These are phyloP conservation scores for Physaria fendleri DNA, from an alignment of 345 rosid species.

Conservation along the genomic window DNA sequence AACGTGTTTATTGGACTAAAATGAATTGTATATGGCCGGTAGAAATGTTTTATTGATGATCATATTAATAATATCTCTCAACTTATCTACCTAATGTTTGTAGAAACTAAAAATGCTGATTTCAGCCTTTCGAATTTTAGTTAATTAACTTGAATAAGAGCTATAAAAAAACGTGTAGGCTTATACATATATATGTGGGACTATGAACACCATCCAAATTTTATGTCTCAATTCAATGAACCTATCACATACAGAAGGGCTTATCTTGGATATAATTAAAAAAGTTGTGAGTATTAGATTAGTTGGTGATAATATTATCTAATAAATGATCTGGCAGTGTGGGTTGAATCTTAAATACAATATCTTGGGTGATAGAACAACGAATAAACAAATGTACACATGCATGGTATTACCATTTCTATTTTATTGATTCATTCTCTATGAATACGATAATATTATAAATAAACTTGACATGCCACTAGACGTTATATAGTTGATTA, in stretches of 20 bases:
- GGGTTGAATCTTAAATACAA: constrained; percentile 19
- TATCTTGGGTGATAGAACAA: constrained; percentile 7
- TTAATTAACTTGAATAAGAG: neutral
- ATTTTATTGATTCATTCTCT: neutral
- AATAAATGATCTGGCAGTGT: constrained; percentile 21
- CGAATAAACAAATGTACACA: constrained; percentile 6
- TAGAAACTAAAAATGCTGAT: neutral
- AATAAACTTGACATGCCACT: neutral
- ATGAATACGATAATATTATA: neutral
- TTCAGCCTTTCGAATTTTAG: neutral
- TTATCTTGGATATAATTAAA: constrained; percentile 7
- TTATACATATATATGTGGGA: neutral
- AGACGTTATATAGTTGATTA: neutral
- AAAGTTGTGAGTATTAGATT: neutral
- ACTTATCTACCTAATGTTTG: constrained; percentile 3
- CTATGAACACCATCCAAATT: neutral
- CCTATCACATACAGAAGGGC: constrained; percentile 6
- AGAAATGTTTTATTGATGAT: neutral
- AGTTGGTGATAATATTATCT: constrained; percentile 19
- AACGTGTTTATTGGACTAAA: constrained; percentile 3
- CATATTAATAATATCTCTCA: neutral
- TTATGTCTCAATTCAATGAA: neutral
- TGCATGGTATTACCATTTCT: neutral
- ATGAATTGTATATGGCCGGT: neutral
- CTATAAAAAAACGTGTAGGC: neutral